These are phyloP conservation scores for Aspergillus bertholletiae DNA, from an alignment of 495 filamentous ascomycete genomes.

Conservation along the genomic window DNA sequence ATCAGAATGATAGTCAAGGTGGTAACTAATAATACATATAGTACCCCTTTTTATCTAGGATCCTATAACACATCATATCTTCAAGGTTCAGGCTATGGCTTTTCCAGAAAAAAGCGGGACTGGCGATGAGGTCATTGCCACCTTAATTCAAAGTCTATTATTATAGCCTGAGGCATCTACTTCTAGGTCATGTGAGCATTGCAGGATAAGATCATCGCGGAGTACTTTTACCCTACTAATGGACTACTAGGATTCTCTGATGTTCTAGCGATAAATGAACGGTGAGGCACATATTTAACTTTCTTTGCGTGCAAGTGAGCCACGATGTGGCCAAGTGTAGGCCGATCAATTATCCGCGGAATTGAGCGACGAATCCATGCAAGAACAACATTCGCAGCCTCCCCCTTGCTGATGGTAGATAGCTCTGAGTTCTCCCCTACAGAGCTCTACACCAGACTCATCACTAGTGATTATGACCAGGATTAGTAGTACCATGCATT, in stretches of 20 bases:
- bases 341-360: background rate
- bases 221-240: no score
- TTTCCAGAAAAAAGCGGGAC: background rate
- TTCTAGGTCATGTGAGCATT: background rate
- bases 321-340: background rate
- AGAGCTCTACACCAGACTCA: background rate
- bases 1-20: background rate
- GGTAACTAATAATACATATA: no score
- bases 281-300: background rate
- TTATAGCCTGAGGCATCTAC: background rate
- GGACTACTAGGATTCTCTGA: no score
- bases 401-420: background rate
- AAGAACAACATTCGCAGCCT: background rate
- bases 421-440: background rate
- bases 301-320: background rate
- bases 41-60: no score
- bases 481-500: background rate
- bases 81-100: background rate
- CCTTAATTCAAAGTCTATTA: background rate
- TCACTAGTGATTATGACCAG: background rate
- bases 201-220: no score
- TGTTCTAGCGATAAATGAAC: no score
- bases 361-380: background rate
- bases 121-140: constrained; percentile 4
- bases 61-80: background rate